Base-by-base conservation (phyloP, 805 yeast genomes). In the Alloascoidea hylecoeti region DNA sequence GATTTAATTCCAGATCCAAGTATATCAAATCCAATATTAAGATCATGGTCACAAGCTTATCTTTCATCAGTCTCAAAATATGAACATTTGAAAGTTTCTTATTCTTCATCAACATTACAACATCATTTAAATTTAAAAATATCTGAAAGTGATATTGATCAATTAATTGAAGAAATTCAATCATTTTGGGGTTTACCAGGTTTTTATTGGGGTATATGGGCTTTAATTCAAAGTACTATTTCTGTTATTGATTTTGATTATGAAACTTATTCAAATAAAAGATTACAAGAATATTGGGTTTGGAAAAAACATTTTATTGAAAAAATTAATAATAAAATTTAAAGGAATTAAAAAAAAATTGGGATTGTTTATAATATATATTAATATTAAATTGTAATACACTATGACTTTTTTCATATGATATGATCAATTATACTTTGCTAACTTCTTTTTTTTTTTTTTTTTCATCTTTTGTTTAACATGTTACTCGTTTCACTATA, bases 171-270 rank as follows among this genome's bases (percentile, higher is more conserved):
- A 9, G 88, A 80, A 50, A 65, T 81, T 16, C 54, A 60, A 12
- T 52, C 65, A 3, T 78, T 70, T 60, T 81, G 78, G 60, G 92
- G 92, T 0, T 56, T 80, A 56, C 92, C 92, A 0, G 92, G 89
- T 1, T 77, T 80, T 49, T 80, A 78, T 52, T 80, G 92, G 92
- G 88, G 89, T 1, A 66, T 81, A 5, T 80, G 92, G 92, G 74
- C 86, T 2, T 77, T 75, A 42, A 80, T 81, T 38, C 92, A 80
- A 54, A 65, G 78, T 42, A 67, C 67, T 39, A 70, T 76, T 16
- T 76, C 85, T 2, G 66, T 71, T 18, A 79, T 80, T 35, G 89
- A 81, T 46, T 80, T 80, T 52, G 78, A 78, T 49, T 80, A 81
- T 51, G 64, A 69, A 3, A 59, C 63, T 6, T 80, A 81, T 49